Conservation (phyloP, 1,139 yeast genomes). For the Geotrichum australiense region DNA sequence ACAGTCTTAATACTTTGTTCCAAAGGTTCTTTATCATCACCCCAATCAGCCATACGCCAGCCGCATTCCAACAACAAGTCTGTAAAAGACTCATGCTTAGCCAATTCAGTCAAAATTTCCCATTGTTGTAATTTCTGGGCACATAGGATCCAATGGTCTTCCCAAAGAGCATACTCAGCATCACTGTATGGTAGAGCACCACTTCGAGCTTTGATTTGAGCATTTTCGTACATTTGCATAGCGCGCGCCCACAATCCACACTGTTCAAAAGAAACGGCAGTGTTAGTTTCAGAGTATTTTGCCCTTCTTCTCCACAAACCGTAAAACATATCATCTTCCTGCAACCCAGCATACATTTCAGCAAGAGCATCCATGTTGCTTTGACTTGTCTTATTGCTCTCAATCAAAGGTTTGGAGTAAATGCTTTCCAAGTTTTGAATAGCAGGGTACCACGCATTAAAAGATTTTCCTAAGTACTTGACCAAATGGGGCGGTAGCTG, state of each 20-base stretch:
- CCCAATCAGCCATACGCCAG: slow-evolving; percentile 99
- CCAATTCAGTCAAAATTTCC: slow-evolving; percentile 94
- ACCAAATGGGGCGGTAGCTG: slow-evolving; percentile 91
- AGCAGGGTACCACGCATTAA: slow-evolving; percentile 89
- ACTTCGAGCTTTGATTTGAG: slow-evolving; percentile 93
- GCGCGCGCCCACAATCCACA: slow-evolving; percentile 95
- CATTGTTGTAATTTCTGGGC: slow-evolving; percentile 97
- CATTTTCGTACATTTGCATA: slow-evolving; percentile 89
- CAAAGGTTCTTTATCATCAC: slow-evolving; percentile 85
- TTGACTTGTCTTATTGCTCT: slow-evolving; percentile 69
- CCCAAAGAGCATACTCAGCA: slow-evolving; percentile 95
- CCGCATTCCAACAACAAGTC: slow-evolving; percentile 94
- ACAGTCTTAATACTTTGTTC: slow-evolving; percentile 93
- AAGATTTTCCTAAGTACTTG: slow-evolving; percentile 80
- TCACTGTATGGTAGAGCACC: slow-evolving; percentile 95
- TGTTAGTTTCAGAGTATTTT: slow-evolving; percentile 83
- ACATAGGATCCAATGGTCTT: slow-evolving; percentile 96
- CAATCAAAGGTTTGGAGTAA: slow-evolving; percentile 58
- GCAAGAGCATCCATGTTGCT: slow-evolving; percentile 86
- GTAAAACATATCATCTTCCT: slow-evolving; percentile 94
- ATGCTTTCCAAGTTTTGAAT: slow-evolving; percentile 73
- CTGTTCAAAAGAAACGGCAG: slow-evolving; percentile 91
- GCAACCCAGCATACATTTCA: slow-evolving; percentile 79
- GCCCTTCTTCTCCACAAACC: slow-evolving; percentile 97
- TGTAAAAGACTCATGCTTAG: slow-evolving; percentile 96